Base-by-base conservation (phyloP, 352 stramenopile genomes). In the Globisporangium polare region DNA sequence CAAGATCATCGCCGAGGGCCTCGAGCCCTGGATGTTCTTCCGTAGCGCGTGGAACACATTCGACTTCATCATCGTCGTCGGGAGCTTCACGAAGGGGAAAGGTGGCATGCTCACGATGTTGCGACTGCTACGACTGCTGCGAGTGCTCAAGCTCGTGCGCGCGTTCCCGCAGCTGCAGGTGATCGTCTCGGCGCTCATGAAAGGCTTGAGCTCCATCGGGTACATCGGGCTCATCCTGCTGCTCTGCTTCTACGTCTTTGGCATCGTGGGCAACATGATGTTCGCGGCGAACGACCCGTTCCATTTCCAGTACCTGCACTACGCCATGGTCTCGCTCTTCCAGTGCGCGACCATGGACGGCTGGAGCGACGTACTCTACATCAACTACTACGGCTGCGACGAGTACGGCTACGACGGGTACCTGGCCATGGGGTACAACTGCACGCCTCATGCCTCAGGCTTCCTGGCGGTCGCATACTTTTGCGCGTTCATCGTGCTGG, bases 181-280 rank as follows among this genome's bases (percentile, higher is more conserved):
- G n/a, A 95, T 97, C 47, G 88, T 96, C 15, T 91, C 90, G 22
- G 90, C 87, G 2, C 73, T 97, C n/a, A 83, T 97, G 66, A 92
- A 91, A 60, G 86, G 88, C 61, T 68, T 97, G 37, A 69, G 75
- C 50, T 96, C 83, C 8, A 97, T 97, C 62, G 82, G 78, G 4
- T 97, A 96, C 80, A 95, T 97, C 52, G 81, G 78, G 0, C 37
- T 97, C n/a, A 94, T 97, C 60, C 63, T 97, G 42, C 52, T 97
- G 17, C 68, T 97, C 43, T 88, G 90, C 37, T 96, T 97, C 60
- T 97, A 97, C 74, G 78, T 97, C 1, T 97, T 96, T 51, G 88
- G 87, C 26, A 95, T 97, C 55, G 72, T 97, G 17, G 90, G 89
- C 61, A 96, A 97, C 69, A 92, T 96, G 72, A 62, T 97, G 6